These are phyloP conservation scores for Fraxinus platypoda DNA, from an alignment of 305 asterid genomes.

Conservation along the genomic window DNA sequence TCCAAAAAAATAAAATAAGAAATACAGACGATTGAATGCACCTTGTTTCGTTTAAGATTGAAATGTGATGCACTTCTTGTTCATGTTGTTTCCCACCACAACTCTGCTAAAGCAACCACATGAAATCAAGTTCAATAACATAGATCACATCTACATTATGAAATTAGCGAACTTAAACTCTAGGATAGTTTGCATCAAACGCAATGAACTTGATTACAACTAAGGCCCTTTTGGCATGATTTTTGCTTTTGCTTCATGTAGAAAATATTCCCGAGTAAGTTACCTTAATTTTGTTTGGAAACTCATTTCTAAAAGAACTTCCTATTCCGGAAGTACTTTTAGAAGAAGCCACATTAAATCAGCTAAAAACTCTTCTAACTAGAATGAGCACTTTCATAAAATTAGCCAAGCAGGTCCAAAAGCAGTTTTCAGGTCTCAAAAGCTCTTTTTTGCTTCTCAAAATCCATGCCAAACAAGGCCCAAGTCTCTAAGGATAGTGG, in stretches of 20 bases:
- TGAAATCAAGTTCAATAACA: slow-evolving; percentile 13
- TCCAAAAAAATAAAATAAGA: not conserved
- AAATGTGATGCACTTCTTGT: slow-evolving; percentile 40
- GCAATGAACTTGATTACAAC: not conserved
- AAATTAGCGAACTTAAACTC: slow-evolving; percentile 5
- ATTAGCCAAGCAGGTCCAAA: not conserved
- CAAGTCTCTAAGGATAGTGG: not conserved
- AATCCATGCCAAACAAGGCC: not conserved
- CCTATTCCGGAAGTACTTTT: not conserved
- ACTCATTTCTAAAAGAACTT: not conserved
- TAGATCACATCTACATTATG: slow-evolving; percentile 11
- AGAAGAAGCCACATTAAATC: not conserved
- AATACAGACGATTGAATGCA: slow-evolving; percentile 14
- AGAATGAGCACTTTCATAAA: not conserved
- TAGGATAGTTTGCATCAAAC: not conserved
- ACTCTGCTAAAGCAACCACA: slow-evolving; percentile 38
- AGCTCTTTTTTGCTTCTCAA: not conserved
- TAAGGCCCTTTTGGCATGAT: not conserved
- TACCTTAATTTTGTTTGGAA: not conserved
- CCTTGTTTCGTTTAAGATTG: slow-evolving; percentile 75
- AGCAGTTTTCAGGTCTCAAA: not conserved
- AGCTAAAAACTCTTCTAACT: not conserved
- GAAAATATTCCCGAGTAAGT: not conserved
- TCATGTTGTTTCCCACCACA: slow-evolving; percentile 42
- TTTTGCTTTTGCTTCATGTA: not conserved